Evolutionary conservation across 2,329 filamentous ascomycete species (phyloP).

Genomic region (Paraconiothyrium brasiliense): DNA sequence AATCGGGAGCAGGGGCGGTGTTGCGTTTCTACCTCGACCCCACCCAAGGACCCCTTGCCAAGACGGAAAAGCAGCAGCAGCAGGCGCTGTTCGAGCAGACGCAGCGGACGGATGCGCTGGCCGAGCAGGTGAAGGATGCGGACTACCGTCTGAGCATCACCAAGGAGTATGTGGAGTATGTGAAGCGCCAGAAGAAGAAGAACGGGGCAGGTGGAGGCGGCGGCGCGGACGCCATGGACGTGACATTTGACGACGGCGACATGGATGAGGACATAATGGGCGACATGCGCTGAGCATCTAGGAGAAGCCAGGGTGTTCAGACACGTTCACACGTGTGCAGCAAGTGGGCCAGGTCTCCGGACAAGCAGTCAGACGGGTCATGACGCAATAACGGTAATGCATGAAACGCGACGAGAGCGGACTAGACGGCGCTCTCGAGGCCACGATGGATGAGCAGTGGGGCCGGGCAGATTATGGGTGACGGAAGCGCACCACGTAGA

Average conservation of each 20-base stretch:
- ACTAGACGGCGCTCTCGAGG: neutral
- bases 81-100: constrained; percentile 61
- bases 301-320: neutral
- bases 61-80: constrained; percentile 51
- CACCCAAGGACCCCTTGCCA: constrained; percentile 48
- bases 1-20: constrained; percentile 54
- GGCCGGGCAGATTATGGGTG: neutral
- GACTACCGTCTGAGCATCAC: constrained; percentile 66
- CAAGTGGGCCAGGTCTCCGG: constrained; percentile 1
- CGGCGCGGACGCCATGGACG: constrained; percentile 48
- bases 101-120: constrained; percentile 60
- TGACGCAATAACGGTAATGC: constrained; percentile 40
- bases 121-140: constrained; percentile 62
- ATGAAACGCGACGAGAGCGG: constrained; percentile 36
- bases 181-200: constrained; percentile 59
- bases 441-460: neutral
- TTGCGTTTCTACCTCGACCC: constrained; percentile 62
- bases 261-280: constrained; percentile 53
- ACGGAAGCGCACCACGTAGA: constrained; percentile 1
- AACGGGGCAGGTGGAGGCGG: constrained; percentile 33
- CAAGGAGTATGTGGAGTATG: constrained; percentile 66
- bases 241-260: constrained; percentile 42
- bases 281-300: constrained; percentile 39
- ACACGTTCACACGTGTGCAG: constrained; percentile 4
- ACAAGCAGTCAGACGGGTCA: constrained; percentile 26